phyloP scores from a whole-genome alignment of 495 filamentous ascomycete genomes.

The Lepraria neglecta region DNA sequence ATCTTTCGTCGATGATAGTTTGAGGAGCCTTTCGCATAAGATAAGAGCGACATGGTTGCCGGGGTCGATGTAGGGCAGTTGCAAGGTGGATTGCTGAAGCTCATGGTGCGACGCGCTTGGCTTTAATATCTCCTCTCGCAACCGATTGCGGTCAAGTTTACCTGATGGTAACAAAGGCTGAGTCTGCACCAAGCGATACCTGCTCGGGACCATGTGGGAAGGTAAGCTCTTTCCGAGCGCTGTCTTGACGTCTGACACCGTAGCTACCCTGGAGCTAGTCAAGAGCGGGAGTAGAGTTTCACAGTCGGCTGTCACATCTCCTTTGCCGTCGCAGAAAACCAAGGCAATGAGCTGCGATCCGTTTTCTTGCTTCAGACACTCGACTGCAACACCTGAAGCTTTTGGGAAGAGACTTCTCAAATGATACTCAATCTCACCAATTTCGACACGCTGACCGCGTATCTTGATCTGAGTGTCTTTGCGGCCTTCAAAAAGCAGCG shows the following conservation, averaged over 20 bases:
- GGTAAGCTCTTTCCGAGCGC: not conserved
- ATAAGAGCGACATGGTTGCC: too few relatives aligned
- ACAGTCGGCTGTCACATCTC: too few relatives aligned
- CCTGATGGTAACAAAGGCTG: not conserved
- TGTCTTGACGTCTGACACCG: not conserved
- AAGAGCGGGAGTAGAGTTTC: too few relatives aligned
- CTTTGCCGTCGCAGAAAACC: too few relatives aligned
- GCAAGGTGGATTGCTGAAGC: too few relatives aligned
- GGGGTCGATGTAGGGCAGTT: too few relatives aligned
- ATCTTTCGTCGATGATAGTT: too few relatives aligned
- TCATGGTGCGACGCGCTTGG: too few relatives aligned
- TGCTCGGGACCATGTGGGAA: not conserved
- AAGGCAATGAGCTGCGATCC: not conserved
- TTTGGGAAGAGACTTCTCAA: not conserved
- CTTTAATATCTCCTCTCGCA: too few relatives aligned
- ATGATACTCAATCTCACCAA: constrained; percentile 39
- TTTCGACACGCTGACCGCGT: constrained; percentile 41
- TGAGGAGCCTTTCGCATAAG: too few relatives aligned
- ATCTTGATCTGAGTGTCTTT: constrained; percentile 44
- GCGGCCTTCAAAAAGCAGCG: constrained; percentile 24
- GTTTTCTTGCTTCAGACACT: not conserved
- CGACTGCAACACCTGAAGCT: not conserved
- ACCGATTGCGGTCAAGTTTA: not conserved
- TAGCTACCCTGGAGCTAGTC: not conserved
- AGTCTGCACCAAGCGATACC: not conserved